Percentiles rank a stretch among this genome's conserved stretches.
Conservation (phyloP, 2,329 filamentous ascomycete genomes). For the Talaromyces marneffei region DNA sequence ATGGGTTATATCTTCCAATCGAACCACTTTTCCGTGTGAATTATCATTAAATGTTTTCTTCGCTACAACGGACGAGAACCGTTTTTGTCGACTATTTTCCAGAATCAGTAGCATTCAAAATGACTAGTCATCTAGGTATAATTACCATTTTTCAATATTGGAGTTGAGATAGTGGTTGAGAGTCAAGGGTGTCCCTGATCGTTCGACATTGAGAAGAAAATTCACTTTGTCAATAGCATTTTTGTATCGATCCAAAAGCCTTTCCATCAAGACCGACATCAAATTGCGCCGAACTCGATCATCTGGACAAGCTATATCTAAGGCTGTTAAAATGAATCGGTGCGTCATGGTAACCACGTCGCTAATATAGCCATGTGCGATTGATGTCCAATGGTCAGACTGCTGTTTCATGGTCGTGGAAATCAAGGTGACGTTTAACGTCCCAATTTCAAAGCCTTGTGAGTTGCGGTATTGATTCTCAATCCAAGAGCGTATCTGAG, state of each 20-base stretch:
- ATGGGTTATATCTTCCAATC: conserved; percentile 1
- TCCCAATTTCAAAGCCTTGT: conserved; percentile 53
- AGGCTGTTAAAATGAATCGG: conserved; percentile 43
- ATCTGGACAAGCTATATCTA: conserved; percentile 44
- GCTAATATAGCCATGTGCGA: conserved; percentile 48
- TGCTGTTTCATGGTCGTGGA: conserved; percentile 47
- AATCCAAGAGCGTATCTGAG: conserved; percentile 44
- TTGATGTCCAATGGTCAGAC: conserved; percentile 47
- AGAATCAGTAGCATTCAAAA: too few species aligned
- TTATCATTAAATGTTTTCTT: background rate
- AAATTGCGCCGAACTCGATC: conserved; percentile 39
- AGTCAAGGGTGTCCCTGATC: conserved; percentile 43
- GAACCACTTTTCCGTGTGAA: background rate
- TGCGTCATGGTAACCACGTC: conserved; percentile 50
- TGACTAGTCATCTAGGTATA: too few species aligned
- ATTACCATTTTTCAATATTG: conserved; percentile 1
- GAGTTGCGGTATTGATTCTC: conserved; percentile 38
- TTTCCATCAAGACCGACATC: conserved; percentile 39
- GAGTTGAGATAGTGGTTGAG: conserved; percentile 47
- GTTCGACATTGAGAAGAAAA: conserved; percentile 52
- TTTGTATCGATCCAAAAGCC: conserved; percentile 43
- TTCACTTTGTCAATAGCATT: conserved; percentile 45
- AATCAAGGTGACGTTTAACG: conserved; percentile 31
- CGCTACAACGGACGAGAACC: background rate
- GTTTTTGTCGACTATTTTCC: background rate